A percentile compares a stretch with the other conserved stretches of the same genome.
phyloP scores from a whole-genome alignment of 768 basidiomycete genomes.

The Suillus alpinus region DNA sequence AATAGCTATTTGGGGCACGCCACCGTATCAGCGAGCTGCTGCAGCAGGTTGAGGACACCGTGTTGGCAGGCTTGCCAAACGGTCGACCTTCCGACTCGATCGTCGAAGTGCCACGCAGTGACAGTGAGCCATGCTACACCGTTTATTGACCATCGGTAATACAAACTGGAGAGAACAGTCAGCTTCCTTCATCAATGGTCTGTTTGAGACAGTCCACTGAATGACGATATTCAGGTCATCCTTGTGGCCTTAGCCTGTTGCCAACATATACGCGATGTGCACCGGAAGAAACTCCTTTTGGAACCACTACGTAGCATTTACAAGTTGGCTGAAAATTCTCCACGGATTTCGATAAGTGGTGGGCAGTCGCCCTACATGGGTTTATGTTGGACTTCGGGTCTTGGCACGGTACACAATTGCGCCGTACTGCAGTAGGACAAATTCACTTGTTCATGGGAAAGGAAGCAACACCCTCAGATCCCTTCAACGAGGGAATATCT shows the following conservation, averaged over 20 bases:
- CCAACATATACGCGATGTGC: background rate
- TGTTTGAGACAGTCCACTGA: background rate
- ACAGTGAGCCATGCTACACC: background rate
- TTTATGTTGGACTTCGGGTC: background rate
- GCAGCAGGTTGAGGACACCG: background rate
- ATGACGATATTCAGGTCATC: background rate
- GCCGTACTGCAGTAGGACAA: background rate
- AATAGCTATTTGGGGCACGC: constrained; percentile 27
- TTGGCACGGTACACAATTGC: background rate
- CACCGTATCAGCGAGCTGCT: background rate
- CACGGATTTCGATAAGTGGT: background rate
- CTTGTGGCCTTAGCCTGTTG: background rate
- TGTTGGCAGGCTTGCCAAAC: background rate
- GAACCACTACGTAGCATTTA: background rate
- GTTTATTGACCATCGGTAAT: background rate
- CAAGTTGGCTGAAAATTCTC: background rate
- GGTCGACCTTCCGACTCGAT: background rate
- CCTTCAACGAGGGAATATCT: background rate
- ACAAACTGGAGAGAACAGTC: background rate
- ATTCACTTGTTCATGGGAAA: background rate
- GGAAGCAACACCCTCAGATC: background rate
- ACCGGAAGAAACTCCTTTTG: background rate
- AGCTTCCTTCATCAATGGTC: background rate
- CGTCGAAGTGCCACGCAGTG: background rate
- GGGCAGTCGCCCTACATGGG: background rate